phyloP scores from a whole-genome alignment of 352 stramenopile species.

The Phytopythium montanum region DNA sequence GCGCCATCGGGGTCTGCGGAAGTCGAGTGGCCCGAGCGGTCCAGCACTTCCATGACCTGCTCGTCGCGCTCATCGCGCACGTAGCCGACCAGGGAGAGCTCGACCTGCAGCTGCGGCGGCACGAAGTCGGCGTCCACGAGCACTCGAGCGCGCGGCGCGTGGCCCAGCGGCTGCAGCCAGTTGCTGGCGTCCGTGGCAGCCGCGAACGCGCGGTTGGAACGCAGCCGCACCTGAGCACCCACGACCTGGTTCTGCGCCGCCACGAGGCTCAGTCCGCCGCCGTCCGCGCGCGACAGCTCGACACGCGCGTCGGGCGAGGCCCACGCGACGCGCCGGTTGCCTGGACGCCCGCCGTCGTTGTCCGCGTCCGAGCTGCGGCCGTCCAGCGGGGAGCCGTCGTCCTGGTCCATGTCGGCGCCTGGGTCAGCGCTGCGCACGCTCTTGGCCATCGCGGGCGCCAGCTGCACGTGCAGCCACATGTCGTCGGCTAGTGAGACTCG shows the following conservation, averaged over 20 bases:
- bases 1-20: constrained; percentile 6
- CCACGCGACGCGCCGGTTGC: constrained; percentile 31
- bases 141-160: constrained; percentile 54
- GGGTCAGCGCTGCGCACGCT: constrained; percentile 20
- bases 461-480: constrained; percentile 49
- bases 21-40: constrained; percentile 28
- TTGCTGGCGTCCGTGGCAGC: constrained; percentile 50
- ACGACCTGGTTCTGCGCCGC: constrained; percentile 51
- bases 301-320: constrained; percentile 21
- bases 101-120: constrained; percentile 39
- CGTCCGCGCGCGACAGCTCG: constrained; percentile 12
- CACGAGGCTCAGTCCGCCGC: constrained; percentile 39
- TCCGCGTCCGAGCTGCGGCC: constrained; percentile 9
- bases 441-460: constrained; percentile 55
- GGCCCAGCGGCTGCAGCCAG: constrained; percentile 52
- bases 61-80: constrained; percentile 61
- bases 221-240: constrained; percentile 48
- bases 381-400: constrained; percentile 23
- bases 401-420: constrained; percentile 35
- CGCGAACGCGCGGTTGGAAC: constrained; percentile 51
- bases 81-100: constrained; percentile 51
- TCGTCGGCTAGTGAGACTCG: neutral
- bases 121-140: constrained; percentile 52
- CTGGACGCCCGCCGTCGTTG: neutral
- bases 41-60: constrained; percentile 56